A percentile compares a stretch with the other conserved stretches of the same genome.
Conservation (phyloP, 192 early-diverging fungal genomes). For the Backusella psychrophila region DNA sequence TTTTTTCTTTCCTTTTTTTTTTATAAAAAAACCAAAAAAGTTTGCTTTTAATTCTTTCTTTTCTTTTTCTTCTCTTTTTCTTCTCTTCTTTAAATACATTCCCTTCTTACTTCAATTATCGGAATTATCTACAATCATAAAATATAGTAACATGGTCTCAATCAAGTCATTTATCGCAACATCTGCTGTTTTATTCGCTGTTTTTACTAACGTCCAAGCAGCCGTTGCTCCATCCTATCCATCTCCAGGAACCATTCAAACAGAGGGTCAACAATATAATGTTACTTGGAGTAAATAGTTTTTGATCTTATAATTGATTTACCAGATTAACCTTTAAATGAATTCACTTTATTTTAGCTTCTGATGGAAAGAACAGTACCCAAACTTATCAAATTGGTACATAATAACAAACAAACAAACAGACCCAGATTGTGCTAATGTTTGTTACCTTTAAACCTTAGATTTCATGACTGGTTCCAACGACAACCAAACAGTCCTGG, state of each 20-base stretch:
- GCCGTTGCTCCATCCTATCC: slow-evolving; percentile 26
- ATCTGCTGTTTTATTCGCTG: slow-evolving; percentile 15
- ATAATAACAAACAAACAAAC: background rate
- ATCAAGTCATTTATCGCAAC: background rate
- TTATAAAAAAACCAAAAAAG: background rate
- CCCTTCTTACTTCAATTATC: background rate
- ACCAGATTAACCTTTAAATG: background rate
- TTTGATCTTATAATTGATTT: background rate
- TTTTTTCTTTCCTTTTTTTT: background rate
- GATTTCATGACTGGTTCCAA: slow-evolving; percentile 45
- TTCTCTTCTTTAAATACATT: background rate
- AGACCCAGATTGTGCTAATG: background rate
- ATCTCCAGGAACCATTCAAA: slow-evolving; percentile 27
- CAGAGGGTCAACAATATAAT: slow-evolving; percentile 14
- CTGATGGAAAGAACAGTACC: background rate
- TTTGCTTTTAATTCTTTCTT: background rate
- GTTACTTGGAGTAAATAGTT: slow-evolving; percentile 30
- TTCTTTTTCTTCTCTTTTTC: background rate
- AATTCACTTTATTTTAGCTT: background rate
- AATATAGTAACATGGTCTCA: slow-evolving; percentile 8
- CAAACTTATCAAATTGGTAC: slow-evolving; percentile 6
- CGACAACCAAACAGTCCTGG: slow-evolving; percentile 17
- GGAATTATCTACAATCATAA: background rate
- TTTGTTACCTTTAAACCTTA: background rate
- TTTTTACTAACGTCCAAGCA: slow-evolving; percentile 14